Conservation (phyloP, 805 yeast genomes). For the Wickerhamomyces ciferrii region DNA sequence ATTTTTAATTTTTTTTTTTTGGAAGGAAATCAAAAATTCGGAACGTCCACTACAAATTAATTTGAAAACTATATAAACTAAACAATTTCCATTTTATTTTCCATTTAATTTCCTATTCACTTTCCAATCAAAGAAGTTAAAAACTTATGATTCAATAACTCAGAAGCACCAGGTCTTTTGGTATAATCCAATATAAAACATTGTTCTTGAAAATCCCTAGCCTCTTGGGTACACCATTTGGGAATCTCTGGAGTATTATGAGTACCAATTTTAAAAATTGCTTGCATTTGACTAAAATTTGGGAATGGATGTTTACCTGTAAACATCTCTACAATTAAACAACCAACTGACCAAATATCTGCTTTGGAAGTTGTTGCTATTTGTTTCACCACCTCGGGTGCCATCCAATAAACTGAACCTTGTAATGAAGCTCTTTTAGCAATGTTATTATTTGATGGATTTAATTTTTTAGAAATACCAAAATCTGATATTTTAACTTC, state of each 20-base stretch:
- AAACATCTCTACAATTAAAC: slow-evolving; percentile 89
- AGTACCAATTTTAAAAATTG: slow-evolving; percentile 90
- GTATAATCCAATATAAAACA: slow-evolving; percentile 75
- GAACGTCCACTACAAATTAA: too few species aligned
- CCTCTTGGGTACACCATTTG: slow-evolving; percentile 60
- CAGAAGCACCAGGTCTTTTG: slow-evolving; percentile 69
- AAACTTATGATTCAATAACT: slow-evolving; percentile 62
- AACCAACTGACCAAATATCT: slow-evolving; percentile 97
- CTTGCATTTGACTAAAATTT: slow-evolving; percentile 92
- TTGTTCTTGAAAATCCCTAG: slow-evolving; percentile 55
- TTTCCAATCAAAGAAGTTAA: slow-evolving; percentile 20
- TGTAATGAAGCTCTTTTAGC: slow-evolving; percentile 76
- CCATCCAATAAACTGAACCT: slow-evolving; percentile 99
- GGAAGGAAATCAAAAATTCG: too few species aligned
- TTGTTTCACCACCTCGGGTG: slow-evolving; percentile 97
- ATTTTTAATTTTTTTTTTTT: too few species aligned
- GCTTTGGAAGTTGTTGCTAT: slow-evolving; percentile 88
- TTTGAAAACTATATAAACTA: too few species aligned
- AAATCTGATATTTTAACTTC: slow-evolving; percentile 83
- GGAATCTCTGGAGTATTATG: slow-evolving; percentile 80
- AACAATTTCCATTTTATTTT: too few species aligned
- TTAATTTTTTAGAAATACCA: slow-evolving; percentile 70
- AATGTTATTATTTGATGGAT: slow-evolving; percentile 38
- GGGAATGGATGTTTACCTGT: slow-evolving; percentile 97
- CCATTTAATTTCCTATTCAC: neutral